Evolutionary conservation across 345 rosid species (phyloP), one percentile per base, ranked within the genome.

Genomic region (Noccaea bulbosa): DNA sequence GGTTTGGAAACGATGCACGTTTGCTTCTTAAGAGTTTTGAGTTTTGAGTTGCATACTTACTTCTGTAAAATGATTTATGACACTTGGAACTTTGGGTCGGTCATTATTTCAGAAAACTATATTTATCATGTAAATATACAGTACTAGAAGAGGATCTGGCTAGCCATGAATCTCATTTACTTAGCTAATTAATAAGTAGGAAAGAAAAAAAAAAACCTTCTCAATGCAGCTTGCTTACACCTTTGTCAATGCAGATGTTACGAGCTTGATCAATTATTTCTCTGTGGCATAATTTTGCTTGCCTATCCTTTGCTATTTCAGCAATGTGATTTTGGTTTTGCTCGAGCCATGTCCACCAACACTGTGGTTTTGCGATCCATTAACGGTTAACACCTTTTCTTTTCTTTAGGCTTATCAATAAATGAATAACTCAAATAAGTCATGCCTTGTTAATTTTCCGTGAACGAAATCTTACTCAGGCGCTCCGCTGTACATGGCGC

Each of bases 291-390:
- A 51, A 45, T 4, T 54, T 38, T 44, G 16, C 56, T 30, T 62
- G 37, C 62, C 39, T 45, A 10, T 9, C 65, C 52, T 67, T 78
- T 55, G 48, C 20, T 55, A 60, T 41, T 69, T 43, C 91, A 94
- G 99, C 96, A 91, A 50, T 94, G 99, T 54, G 99, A 91, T 83
- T 94, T 94, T 82, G 99, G 99, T 50, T 91, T 94, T 84, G 99
- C 99, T 44, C 99, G 99, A 62, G 94, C 99, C 62, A 94, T 91
- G 99, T 94, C 97, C 68, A 74, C 88, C 74, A 94, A 94, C 82
- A 94, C 97, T 27, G 99, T 94, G 49, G 97, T 94, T 77, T 83
- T 94, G 72, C 77, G 94, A 55, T 94, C 99, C 77, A 91, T 94
- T 50, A 94, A 94, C 89, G 99, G 99, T 91, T 55, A 77, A 34